Percentiles rank a stretch among this genome's conserved stretches.
phyloP scores from a whole-genome alignment of 1,139 yeast genomes.

The Kodamaea arcana region DNA sequence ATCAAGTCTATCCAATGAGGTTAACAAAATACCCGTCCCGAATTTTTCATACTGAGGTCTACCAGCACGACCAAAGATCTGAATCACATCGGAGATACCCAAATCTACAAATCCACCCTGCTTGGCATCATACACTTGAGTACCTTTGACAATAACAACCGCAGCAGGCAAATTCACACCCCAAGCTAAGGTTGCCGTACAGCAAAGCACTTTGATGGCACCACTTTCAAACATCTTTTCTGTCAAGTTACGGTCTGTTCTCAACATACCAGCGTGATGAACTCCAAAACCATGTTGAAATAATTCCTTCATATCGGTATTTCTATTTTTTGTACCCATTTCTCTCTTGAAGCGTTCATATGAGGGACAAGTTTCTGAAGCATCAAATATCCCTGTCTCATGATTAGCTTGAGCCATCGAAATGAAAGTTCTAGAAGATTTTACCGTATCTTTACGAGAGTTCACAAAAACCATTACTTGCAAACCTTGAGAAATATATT shows the following conservation, averaged over 20 bases:
- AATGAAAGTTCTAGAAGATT: constrained; percentile 71
- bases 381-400: constrained; percentile 58
- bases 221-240: constrained; percentile 87
- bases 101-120: constrained; percentile 92
- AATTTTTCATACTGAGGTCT: constrained; percentile 92
- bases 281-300: constrained; percentile 84
- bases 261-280: constrained; percentile 96
- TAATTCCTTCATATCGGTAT: constrained; percentile 75
- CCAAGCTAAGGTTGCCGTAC: constrained; percentile 99
- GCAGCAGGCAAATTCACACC: constrained; percentile 99
- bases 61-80: constrained; percentile 99
- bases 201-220: constrained; percentile 82
- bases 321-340: constrained; percentile 62
- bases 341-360: constrained; percentile 57
- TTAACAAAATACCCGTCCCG: constrained; percentile 90
- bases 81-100: constrained; percentile 95
- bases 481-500: constrained; percentile 63
- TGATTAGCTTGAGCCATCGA: constrained; percentile 60
- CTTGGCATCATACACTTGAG: constrained; percentile 91
- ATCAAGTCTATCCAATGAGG: constrained; percentile 76
- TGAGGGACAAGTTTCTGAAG: constrained; percentile 43
- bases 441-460: constrained; percentile 88
- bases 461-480: constrained; percentile 98
- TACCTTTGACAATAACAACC: constrained; percentile 92
- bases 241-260: constrained; percentile 85